Base-by-base conservation (phyloP, 441 rosid species). In the Populus hybrid region DNA sequence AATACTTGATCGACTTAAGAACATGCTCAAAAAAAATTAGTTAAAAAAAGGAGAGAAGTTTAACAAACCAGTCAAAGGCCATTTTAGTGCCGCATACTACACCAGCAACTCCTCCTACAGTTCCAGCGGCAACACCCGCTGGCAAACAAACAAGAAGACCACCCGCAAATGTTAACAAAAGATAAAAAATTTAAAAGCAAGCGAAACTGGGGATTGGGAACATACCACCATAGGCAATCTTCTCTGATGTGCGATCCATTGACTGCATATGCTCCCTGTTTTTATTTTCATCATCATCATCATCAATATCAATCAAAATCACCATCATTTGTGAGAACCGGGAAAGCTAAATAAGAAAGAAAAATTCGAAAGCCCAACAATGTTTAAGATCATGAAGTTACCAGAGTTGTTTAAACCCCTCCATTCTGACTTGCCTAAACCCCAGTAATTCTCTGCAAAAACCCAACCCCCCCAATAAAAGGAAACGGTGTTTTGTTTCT, bases 161-260 rank as follows among this genome's bases (percentile, higher is more conserved):
- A 21, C 32, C 24, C 21, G 32, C 23, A 12, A 26, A 26, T 16
- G 26, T 23, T 61, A 63, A 14, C 16, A 14, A n/a, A 67, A 50
- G 10, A 30, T 2, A 19, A 4, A 19, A 18, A 23, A 67, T 3
- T 9, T 19, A 19, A 46, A 28, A 3, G 19, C 16, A 46, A 23
- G 53, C 3, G 1, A 57, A 35, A 30, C 32, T 30, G 32, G 32
- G 32, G 32, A 30, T 30, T 30, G 32, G 8, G 11, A 12, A 50
- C 65, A 46, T 57, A 78, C 74, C 77, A 23, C 69, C 78, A 30
- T 79, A 69, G 36, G 81, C 78, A 28, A 68, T 73, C 63, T 74
- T 79, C 7, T 79, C 81, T 0, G 78, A 46, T 35, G 81, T 32
- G 64, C 74, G 74, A 78, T 78, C 81, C 72, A 73, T 59, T 59